These are phyloP conservation scores for Stylosanthes scabra DNA, from an alignment of 331 rosid genomes.

Conservation along the genomic window DNA sequence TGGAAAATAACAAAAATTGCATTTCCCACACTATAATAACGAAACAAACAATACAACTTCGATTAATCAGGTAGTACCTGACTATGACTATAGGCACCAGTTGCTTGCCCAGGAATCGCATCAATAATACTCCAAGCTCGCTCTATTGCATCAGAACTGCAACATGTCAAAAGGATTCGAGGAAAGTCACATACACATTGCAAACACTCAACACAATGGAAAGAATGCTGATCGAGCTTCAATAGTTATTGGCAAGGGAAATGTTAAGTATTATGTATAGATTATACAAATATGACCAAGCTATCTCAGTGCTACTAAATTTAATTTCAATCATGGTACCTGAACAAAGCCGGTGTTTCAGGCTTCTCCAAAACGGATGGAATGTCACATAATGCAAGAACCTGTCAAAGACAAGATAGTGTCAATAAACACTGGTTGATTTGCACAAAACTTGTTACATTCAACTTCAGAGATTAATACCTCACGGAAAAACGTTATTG, in stretches of 20 bases:
- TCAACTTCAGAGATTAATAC: slow-evolving; percentile 48
- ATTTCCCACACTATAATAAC: slow-evolving; percentile 9
- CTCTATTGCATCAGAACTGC: slow-evolving; percentile 79
- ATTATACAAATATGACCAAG: slow-evolving; percentile 27
- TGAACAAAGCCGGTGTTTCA: slow-evolving; percentile 93
- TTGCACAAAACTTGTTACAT: slow-evolving; percentile 2
- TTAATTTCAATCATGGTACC: slow-evolving; percentile 53
- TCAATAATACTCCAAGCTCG: slow-evolving; percentile 88
- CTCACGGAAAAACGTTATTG: slow-evolving; percentile 95
- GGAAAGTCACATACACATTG: slow-evolving; percentile 3
- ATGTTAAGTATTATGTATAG: not conserved
- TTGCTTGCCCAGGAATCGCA: slow-evolving; percentile 95
- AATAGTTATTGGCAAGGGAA: slow-evolving; percentile 12
- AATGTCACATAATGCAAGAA: slow-evolving; percentile 88
- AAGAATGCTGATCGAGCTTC: not conserved
- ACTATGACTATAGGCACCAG: slow-evolving; percentile 99
- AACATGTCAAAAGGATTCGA: slow-evolving; percentile 22
- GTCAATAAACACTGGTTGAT: slow-evolving; percentile 20
- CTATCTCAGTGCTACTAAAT: slow-evolving; percentile 20
- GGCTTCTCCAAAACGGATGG: slow-evolving; percentile 85
- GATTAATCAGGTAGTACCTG: slow-evolving; percentile 61
- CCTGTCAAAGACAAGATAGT: slow-evolving; percentile 51
- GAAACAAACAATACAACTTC: slow-evolving; percentile 14
- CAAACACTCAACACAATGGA: too few species aligned
- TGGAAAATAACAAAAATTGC: slow-evolving; percentile 36